Conservation (phyloP, 805 yeast species). For the Cyberlindnera saturnus region DNA sequence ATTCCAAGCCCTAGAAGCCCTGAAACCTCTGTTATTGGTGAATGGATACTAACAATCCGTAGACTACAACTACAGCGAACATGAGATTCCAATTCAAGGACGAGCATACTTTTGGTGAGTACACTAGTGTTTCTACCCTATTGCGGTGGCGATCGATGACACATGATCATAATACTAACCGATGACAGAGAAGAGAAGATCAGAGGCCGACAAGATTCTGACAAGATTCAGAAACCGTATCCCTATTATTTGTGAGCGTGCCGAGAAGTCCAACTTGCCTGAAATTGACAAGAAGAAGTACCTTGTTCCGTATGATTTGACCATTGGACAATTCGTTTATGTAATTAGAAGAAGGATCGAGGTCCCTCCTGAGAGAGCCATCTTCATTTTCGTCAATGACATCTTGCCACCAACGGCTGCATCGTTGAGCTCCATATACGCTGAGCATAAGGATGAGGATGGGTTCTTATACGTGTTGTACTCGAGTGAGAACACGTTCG, state of each 20-base stretch:
- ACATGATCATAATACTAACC: constrained; percentile 1
- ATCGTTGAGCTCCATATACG: constrained; percentile 88
- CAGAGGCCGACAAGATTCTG: constrained; percentile 87
- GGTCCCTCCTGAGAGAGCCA: constrained; percentile 95
- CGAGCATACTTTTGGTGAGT: constrained; percentile 90
- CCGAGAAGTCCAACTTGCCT: constrained; percentile 92
- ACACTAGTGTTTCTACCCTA: neutral
- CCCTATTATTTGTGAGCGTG: constrained; percentile 95
- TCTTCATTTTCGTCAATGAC: constrained; percentile 94
- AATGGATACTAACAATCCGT: neutral
- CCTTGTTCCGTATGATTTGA: constrained; percentile 90
- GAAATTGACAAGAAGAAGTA: constrained; percentile 97
- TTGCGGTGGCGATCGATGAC: neutral
- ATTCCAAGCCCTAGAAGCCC: no score
- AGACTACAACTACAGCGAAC: neutral
- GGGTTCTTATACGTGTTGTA: constrained; percentile 94
- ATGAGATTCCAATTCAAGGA: constrained; percentile 94
- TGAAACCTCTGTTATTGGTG: no score
- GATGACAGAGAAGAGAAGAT: constrained; percentile 74
- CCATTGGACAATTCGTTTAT: constrained; percentile 97
- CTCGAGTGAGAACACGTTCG: constrained; percentile 97
- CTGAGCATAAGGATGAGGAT: constrained; percentile 96
- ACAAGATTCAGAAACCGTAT: constrained; percentile 87
- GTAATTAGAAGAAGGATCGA: constrained; percentile 95
- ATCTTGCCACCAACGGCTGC: constrained; percentile 98